Percentiles rank a stretch among this genome's conserved stretches.
These are phyloP conservation scores for Cercospora citrullina DNA, from an alignment of 2,329 filamentous ascomycete genomes.

Conservation along the genomic window DNA sequence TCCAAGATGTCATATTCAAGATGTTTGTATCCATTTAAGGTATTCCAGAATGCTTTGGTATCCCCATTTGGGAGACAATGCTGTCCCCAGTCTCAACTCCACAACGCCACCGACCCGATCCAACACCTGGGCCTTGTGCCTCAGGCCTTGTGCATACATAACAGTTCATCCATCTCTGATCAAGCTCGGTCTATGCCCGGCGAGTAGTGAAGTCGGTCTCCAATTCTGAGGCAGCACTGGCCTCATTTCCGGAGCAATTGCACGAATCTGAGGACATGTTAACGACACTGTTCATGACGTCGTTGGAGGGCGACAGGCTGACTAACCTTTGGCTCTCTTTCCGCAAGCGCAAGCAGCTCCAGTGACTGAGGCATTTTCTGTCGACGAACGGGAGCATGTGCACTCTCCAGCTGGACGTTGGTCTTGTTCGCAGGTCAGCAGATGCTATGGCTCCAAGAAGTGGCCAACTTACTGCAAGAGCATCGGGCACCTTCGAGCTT, in stretches of 20 bases:
- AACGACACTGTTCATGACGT: background rate
- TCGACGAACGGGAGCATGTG: constrained; percentile 71
- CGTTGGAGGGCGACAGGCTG: background rate
- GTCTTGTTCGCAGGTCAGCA: constrained; percentile 41
- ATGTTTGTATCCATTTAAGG: background rate
- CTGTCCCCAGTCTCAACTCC: background rate
- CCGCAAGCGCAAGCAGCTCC: constrained; percentile 76
- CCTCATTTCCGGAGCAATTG: constrained; percentile 20
- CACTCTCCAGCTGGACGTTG: constrained; percentile 76
- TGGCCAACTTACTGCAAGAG: constrained; percentile 66
- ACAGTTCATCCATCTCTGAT: background rate
- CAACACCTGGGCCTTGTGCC: background rate
- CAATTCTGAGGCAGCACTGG: constrained; percentile 14
- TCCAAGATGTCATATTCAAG: background rate
- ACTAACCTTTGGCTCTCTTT: constrained; percentile 49
- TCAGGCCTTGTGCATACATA: background rate
- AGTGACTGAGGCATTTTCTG: constrained; percentile 65
- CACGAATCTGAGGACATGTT: constrained; percentile 17
- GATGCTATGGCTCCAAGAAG: background rate
- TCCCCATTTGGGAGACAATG: background rate
- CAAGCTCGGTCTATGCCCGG: background rate
- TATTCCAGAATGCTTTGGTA: background rate
- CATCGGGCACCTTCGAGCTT: constrained; percentile 69
- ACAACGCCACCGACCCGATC: background rate
- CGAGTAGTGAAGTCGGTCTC: constrained; percentile 27